A percentile compares a stretch with the other conserved stretches of the same genome.
phyloP scores from a whole-genome alignment of 306 rosid species.

The Gastrolobium bilobum region DNA sequence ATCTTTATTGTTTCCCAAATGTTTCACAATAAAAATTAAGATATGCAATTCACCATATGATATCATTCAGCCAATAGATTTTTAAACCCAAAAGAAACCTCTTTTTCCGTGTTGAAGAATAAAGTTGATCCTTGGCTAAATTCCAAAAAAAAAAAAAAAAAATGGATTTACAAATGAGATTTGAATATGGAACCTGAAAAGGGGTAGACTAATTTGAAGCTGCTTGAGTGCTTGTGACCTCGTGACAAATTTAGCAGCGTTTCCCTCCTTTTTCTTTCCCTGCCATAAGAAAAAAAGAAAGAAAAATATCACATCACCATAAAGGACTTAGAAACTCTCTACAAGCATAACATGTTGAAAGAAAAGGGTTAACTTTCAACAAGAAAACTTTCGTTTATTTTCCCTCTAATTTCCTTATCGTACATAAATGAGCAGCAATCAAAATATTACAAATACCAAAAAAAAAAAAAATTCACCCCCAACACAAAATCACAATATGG shows the following conservation, averaged over 20 bases:
- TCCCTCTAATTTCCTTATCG: background rate
- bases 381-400: background rate
- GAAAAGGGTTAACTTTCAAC: background rate
- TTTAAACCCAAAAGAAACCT: background rate
- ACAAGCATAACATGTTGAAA: background rate
- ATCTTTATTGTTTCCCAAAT: background rate
- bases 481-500: background rate
- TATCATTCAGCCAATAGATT: background rate
- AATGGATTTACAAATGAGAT: background rate
- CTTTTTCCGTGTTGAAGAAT: background rate
- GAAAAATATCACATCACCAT: background rate
- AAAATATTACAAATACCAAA: background rate
- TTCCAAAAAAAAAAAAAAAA: background rate
- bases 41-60: background rate
- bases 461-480: background rate
- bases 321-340: background rate
- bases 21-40: background rate
- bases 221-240: slow-evolving; percentile 89
- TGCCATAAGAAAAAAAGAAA: slow-evolving; percentile 37
- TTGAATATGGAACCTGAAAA: slow-evolving; percentile 71
- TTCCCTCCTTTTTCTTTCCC: slow-evolving; percentile 98
- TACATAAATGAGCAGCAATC: background rate
- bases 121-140: background rate
- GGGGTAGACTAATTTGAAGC: slow-evolving; percentile 82
- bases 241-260: slow-evolving; percentile 86